Base-by-base conservation (phyloP, 257 asterid genomes). In the Ophiorrhiza pumila region DNA sequence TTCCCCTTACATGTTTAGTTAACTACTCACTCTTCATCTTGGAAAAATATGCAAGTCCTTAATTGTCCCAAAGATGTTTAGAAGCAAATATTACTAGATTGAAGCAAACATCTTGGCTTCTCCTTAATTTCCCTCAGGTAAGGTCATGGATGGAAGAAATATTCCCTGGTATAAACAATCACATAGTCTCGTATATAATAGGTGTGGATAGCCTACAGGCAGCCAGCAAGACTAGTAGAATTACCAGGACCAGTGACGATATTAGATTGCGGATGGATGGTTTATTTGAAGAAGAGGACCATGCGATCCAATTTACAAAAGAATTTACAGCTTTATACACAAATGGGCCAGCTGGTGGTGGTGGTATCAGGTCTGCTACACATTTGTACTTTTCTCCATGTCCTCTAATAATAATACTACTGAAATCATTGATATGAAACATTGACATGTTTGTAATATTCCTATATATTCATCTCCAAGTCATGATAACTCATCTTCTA, bases 321-420 rank as follows among this genome's bases (percentile, higher is more conserved):
- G 96, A 95, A 78, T 90, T 95, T 81, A 85, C 87, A 22, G 98
- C 99, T 74, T 82, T 95, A 71, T 95, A 95, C 87, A 95, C 98
- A 80, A 94, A 94, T 77, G 99, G 99, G n/a, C 99, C 99, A 68
- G 98, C 99, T 57, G 99, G 98, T 77, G 98, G 99, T 57, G 97
- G 98, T 35, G 98, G 99, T 75, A 87, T 94, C 96, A 91, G 99
- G 81, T 80, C 77, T 64, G 34, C 25, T 73, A 59, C 56, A 27
- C 43, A 39, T 52, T 27, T 2, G n/a, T 59, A 42, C 71, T 56
- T 74, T 23, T 74, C 41, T 73, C 47, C 62, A 17, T 74, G 57
- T 63, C 57, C 43, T 46, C 31, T 32, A 45, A 7, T 25, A 57
- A 37, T 23, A 49, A 47, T n/a, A n/a, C n/a, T n/a, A n/a, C n/a